Evolutionary conservation across 495 filamentous ascomycete genomes (phyloP), one percentile per base, ranked within the genome.

Genomic region (Tuber borchii): DNA sequence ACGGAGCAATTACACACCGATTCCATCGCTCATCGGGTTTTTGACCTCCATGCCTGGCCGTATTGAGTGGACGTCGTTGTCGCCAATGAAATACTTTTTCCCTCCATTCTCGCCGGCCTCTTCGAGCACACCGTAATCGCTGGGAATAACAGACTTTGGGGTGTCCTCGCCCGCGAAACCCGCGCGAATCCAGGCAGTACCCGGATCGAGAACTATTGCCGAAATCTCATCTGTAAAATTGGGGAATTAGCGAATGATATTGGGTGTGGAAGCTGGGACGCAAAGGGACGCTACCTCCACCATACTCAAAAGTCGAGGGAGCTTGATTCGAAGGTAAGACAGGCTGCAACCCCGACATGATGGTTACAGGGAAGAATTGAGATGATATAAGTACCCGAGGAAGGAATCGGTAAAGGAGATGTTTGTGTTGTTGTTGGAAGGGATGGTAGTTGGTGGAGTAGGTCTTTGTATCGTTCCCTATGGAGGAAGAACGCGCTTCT

Each of bases 121-220:
- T 75, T 90, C 86, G 69, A 89, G 86, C 31, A 75, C 78, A 77
- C 90, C 92, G 84, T 97, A 98, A 85, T 92, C 91, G 43, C 93
- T 93, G 26, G 95, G 93, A 68, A 96, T 87, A 71, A 98, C 89
- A 20, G 93, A 93, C 87, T 98, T 99, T 74, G 95, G 95, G 5
- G 92, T 90, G 85, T 99, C 95, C 90, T 99, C 95, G 80, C 96
- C 95, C 6, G 95, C 95, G 83, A 97, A 98, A 77, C 95, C 95
- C 74, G 94, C 96, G 85, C 96, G 95, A 22, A 90, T 93, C 80
- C 89, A 92, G 69, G 91, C 92, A 86, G 92, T 97, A 65, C 96
- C 95, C 6, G 96, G 92, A 82, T 99, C 95, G 80, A 99, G 93
- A 37, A 99, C 93, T 82, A 99, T 92, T 40, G 95, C 95, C 22